These are phyloP conservation scores for Apiospora rasikravindrae DNA, from an alignment of 2,329 filamentous ascomycete genomes.

Conservation along the genomic window DNA sequence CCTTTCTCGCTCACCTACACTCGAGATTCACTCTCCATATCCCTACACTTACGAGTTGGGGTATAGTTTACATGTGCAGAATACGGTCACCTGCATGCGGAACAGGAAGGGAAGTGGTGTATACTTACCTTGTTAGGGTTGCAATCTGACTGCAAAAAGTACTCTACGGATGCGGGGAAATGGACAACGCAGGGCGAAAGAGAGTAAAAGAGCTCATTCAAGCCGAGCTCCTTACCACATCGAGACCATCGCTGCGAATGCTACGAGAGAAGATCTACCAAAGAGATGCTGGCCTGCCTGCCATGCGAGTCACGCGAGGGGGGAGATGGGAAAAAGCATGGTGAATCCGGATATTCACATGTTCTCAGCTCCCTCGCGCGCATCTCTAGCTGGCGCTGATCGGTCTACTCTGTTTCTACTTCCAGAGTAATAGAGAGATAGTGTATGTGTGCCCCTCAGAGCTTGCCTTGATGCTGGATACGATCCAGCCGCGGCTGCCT, in stretches of 20 bases:
- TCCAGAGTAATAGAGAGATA: neutral
- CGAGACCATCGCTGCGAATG: neutral
- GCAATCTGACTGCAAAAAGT: constrained; percentile 5
- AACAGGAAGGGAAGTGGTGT: neutral
- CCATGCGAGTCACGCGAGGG: constrained; percentile 6
- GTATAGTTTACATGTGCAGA: neutral
- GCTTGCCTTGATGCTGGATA: neutral
- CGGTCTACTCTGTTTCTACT: neutral
- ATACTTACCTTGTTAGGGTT: neutral
- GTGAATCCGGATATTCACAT: neutral
- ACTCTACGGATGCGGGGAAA: constrained; percentile 3
- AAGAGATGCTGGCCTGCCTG: neutral
- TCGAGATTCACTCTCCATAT: neutral
- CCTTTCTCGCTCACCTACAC: neutral
- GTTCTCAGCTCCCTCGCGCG: neutral
- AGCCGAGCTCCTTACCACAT: constrained; percentile 4
- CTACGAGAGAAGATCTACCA: neutral
- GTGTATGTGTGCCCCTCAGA: neutral
- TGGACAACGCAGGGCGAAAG: neutral
- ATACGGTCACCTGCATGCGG: neutral
- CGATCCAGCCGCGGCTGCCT: neutral
- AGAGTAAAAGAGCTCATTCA: neutral
- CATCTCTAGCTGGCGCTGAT: neutral
- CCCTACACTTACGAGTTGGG: neutral
- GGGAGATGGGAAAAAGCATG: neutral